These are phyloP conservation scores for Cubamyces lactineus DNA, from an alignment of 768 basidiomycete genomes.

Conservation along the genomic window DNA sequence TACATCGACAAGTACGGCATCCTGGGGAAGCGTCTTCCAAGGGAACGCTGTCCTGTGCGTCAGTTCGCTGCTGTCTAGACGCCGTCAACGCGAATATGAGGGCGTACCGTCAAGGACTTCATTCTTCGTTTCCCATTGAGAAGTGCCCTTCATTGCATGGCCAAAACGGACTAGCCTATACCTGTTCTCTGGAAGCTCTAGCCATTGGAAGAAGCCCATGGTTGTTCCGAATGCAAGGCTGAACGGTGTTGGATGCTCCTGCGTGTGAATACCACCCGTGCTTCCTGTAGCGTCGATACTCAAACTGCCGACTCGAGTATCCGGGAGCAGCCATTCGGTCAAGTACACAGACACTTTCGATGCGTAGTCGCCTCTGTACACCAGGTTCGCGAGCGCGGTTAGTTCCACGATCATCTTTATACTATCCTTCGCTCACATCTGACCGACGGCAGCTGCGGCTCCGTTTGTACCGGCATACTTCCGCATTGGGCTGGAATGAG, in stretches of 20 bases:
- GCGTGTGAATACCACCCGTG: neutral
- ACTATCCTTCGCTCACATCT: conserved; percentile 50
- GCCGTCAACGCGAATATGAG: neutral
- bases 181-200: conserved; percentile 58
- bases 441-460: conserved; percentile 68
- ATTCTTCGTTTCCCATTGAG: conserved; percentile 73
- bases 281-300: conserved; percentile 1
- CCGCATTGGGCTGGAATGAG: conserved; percentile 49
- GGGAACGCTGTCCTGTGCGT: conserved; percentile 15
- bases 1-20: conserved; percentile 22
- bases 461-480: conserved; percentile 73
- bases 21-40: conserved; percentile 20
- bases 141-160: conserved; percentile 74
- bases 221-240: conserved; percentile 65
- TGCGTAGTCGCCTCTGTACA: conserved; percentile 62
- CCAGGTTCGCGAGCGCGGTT: neutral
- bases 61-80: too few relatives aligned
- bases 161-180: conserved; percentile 66
- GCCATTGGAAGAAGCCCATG: conserved; percentile 67
- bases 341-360: conserved; percentile 76
- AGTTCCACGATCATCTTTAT: neutral
- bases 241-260: conserved; percentile 46
- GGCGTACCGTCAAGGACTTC: conserved; percentile 21
- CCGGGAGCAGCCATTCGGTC: conserved; percentile 52
- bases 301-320: conserved; percentile 1